These are phyloP conservation scores for Poa pratensis DNA, from an alignment of 176 grass and related monocot genomes.

Conservation along the genomic window DNA sequence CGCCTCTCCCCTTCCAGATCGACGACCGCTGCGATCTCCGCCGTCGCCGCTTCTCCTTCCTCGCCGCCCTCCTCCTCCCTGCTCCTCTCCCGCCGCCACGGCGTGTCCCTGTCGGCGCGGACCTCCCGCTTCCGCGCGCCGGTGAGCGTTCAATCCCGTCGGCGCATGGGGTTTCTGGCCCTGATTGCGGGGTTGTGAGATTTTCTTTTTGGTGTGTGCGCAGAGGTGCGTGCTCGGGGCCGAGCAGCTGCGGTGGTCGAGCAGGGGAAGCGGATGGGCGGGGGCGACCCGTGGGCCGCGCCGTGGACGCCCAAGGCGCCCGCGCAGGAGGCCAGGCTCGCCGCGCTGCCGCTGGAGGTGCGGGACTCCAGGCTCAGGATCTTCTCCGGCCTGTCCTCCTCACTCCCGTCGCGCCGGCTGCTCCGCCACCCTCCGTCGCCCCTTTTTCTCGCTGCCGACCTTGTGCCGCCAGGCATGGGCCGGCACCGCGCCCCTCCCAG, in stretches of 20 bases:
- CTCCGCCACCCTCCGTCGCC: too few relatives aligned
- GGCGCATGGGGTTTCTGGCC: not conserved
- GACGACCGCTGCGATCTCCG: too few relatives aligned
- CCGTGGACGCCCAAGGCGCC: slow-evolving; percentile 39
- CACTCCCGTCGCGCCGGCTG: too few relatives aligned
- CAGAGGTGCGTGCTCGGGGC: slow-evolving; percentile 53
- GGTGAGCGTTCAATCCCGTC: slow-evolving; percentile 36
- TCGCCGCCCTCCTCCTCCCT: slow-evolving; percentile 29
- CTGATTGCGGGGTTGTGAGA: not conserved
- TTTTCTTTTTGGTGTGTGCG: not conserved
- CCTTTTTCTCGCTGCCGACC: too few relatives aligned
- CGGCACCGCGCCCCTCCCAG: too few relatives aligned
- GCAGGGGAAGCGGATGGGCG: slow-evolving; percentile 29
- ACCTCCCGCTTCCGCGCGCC: slow-evolving; percentile 48
- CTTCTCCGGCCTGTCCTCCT: too few relatives aligned
- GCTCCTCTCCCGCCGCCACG: slow-evolving; percentile 34
- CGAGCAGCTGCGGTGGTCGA: slow-evolving; percentile 47
- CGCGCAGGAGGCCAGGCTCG: slow-evolving; percentile 37
- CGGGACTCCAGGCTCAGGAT: slow-evolving; percentile 68
- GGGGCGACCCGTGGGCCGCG: not conserved
- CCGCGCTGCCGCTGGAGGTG: slow-evolving; percentile 28
- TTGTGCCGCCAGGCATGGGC: too few relatives aligned
- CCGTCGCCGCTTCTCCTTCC: too few relatives aligned
- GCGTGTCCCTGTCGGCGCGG: slow-evolving; percentile 8
- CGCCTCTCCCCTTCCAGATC: too few relatives aligned